Conservation (phyloP, 2,329 filamentous ascomycete species). For the Neofusicoccum laricinum region DNA sequence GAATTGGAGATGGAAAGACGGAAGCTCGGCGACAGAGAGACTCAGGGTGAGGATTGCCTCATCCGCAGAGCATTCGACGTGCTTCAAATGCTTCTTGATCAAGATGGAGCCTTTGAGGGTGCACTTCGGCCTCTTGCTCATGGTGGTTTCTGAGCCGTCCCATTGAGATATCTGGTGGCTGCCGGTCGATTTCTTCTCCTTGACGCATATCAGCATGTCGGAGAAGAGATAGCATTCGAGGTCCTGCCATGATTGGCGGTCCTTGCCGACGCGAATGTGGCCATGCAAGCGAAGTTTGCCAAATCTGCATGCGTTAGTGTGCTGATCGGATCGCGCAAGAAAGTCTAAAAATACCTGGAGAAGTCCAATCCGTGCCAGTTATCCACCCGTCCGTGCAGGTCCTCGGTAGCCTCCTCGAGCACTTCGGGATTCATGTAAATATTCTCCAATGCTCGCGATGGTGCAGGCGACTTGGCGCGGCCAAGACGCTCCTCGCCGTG, state of each 20-base stretch:
- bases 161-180: slow-evolving; percentile 50
- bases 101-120: slow-evolving; percentile 96
- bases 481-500: slow-evolving; percentile 42
- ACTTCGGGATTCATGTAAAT: slow-evolving; percentile 74
- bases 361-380: slow-evolving; percentile 99
- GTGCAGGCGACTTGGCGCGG: slow-evolving; percentile 58
- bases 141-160: slow-evolving; percentile 51
- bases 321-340: background rate
- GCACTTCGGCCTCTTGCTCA: slow-evolving; percentile 66
- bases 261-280: slow-evolving; percentile 89
- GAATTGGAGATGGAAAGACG: slow-evolving; percentile 91
- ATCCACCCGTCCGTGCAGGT: slow-evolving; percentile 81
- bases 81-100: slow-evolving; percentile 95
- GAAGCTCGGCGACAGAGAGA: slow-evolving; percentile 86
- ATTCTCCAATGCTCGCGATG: slow-evolving; percentile 43
- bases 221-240: slow-evolving; percentile 95
- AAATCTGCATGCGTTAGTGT: slow-evolving; percentile 56
- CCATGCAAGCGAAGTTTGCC: slow-evolving; percentile 89
- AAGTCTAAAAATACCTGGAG: slow-evolving; percentile 54
- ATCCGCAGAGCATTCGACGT: slow-evolving; percentile 72
- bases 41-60: slow-evolving; percentile 85
- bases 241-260: slow-evolving; percentile 95
- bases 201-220: slow-evolving; percentile 99
- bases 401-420: slow-evolving; percentile 82
- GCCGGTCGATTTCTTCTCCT: slow-evolving; percentile 76